Conservation (phyloP, 73 alveolate species). For the Stentor coeruleus region DNA sequence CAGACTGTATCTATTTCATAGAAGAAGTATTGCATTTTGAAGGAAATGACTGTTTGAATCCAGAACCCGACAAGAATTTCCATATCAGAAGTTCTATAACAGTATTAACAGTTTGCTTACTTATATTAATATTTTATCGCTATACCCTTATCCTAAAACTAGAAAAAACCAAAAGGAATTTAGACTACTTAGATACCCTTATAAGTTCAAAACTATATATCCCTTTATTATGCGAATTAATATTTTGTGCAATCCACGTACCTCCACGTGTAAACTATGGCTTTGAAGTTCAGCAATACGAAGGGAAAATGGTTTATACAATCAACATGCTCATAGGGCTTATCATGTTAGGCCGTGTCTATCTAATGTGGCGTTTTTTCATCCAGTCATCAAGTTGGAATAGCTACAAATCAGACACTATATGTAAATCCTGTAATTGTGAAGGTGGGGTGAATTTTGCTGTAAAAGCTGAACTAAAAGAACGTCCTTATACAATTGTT, state of each 20-base stretch:
- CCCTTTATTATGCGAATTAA: neutral
- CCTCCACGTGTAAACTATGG: neutral
- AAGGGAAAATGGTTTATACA: constrained; percentile 5
- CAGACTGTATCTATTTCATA: neutral
- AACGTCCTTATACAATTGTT: constrained; percentile 67
- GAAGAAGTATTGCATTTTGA: constrained; percentile 28
- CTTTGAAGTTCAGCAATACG: neutral
- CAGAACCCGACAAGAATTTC: neutral
- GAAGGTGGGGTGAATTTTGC: constrained; percentile 78
- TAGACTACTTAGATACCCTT: neutral
- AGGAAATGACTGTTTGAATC: constrained; percentile 28
- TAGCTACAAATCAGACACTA: constrained; percentile 65
- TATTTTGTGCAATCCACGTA: neutral
- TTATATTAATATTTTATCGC: neutral
- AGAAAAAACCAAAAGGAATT: neutral
- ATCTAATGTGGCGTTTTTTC: constrained; percentile 65
- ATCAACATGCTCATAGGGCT: constrained; percentile 63
- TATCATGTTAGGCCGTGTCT: constrained; percentile 55
- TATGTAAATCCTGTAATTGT: constrained; percentile 75
- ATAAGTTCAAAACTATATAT: neutral
- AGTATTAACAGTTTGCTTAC: neutral
- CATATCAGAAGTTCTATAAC: neutral
- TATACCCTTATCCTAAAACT: neutral
- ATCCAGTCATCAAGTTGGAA: constrained; percentile 82
- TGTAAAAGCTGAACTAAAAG: constrained; percentile 75